Evolutionary conservation across 805 yeast genomes (phyloP).

Genomic region (Candida suzukii): DNA sequence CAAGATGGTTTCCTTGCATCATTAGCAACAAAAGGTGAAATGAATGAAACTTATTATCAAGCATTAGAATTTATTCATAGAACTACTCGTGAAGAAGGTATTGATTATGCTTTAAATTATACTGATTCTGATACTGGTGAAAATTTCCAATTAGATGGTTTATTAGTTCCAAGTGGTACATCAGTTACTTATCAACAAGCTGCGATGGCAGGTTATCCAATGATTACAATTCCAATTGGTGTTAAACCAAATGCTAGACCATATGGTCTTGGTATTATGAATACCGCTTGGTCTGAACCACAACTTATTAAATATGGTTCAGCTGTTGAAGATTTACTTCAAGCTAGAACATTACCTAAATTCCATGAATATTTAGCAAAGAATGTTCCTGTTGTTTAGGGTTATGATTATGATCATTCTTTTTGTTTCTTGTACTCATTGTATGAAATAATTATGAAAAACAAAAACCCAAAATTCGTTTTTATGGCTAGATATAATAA

Average conservation of each 20-base stretch:
- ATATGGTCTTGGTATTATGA: slow-evolving; percentile 22
- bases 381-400: slow-evolving; percentile 15
- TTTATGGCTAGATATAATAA: too few relatives aligned
- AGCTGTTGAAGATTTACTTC: slow-evolving; percentile 20
- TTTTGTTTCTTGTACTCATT: too few relatives aligned
- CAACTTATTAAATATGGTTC: slow-evolving; percentile 21
- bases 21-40: slow-evolving; percentile 18
- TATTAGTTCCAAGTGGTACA: slow-evolving; percentile 15
- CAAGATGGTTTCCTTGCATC: slow-evolving; percentile 22
- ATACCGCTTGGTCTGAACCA: slow-evolving; percentile 22
- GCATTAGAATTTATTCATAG: slow-evolving; percentile 22
- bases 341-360: slow-evolving; percentile 14
- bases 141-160: slow-evolving; percentile 18
- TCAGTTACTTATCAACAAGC: slow-evolving; percentile 23
- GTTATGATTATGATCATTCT: too few relatives aligned
- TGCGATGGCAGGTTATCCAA: slow-evolving; percentile 25
- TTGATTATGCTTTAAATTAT: slow-evolving; percentile 22
- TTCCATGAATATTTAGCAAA: slow-evolving; percentile 18
- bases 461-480: too few relatives aligned
- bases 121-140: slow-evolving; percentile 19
- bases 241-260: slow-evolving; percentile 14
- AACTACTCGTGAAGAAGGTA: slow-evolving; percentile 24
- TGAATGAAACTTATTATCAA: slow-evolving; percentile 22
- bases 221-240: slow-evolving; percentile 21
- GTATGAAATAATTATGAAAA: too few relatives aligned